phyloP scores from a whole-genome alignment of 148 eudicot genomes.

The Chenopodium formosanum region DNA sequence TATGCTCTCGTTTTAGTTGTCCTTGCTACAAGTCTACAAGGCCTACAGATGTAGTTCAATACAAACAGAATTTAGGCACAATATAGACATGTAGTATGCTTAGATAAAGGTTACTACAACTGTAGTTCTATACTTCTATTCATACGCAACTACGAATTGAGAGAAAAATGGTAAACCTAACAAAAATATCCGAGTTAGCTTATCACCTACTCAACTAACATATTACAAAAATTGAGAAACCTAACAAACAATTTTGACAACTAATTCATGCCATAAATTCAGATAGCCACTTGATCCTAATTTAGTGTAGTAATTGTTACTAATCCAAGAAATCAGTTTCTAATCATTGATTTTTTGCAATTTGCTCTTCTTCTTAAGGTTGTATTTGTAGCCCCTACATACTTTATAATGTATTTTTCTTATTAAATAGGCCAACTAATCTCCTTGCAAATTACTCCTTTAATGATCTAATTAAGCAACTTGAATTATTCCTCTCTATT shows the following conservation, averaged over 20 bases:
- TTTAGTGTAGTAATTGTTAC: not conserved
- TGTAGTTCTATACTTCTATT: not conserved
- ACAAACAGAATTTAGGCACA: not conserved
- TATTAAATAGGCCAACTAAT: slow-evolving; percentile 12
- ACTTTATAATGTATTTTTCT: not conserved
- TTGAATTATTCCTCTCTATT: not conserved
- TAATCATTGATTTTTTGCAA: slow-evolving; percentile 20
- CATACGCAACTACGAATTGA: not conserved
- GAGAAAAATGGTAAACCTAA: not conserved
- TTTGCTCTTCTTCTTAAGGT: not conserved
- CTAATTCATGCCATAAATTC: not conserved
- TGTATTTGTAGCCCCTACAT: slow-evolving; percentile 3
- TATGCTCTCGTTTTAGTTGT: no score
- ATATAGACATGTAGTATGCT: not conserved
- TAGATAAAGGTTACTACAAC: not conserved
- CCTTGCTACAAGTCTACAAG: no score
- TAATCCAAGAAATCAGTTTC: not conserved
- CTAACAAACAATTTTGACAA: slow-evolving; percentile 3
- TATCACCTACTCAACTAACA: not conserved
- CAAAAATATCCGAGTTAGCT: not conserved
- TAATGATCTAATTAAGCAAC: slow-evolving; percentile 10
- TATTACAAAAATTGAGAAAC: not conserved
- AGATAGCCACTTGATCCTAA: not conserved
- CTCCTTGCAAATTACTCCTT: slow-evolving; percentile 17
- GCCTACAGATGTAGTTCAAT: no score